Base-by-base conservation (phyloP, 1,139 yeast genomes). In the Diutina pseudorugosa region DNA sequence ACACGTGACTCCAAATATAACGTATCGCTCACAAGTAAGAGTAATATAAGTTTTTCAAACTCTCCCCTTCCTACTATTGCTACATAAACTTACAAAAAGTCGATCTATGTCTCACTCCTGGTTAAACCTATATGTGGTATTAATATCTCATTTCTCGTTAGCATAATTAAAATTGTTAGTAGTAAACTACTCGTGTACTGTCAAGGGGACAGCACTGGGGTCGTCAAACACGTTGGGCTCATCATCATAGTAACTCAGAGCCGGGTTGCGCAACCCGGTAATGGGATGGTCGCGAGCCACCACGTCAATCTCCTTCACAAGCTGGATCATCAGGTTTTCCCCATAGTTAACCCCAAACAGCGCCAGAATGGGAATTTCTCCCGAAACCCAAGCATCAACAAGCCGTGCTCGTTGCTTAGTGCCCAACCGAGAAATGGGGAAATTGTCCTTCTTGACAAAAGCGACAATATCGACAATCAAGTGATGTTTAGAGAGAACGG, bases 401-500 rank as follows among this genome's bases (percentile, higher is more conserved):
- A 89, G 77, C 55, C 80, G 75, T 1, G 85, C 84, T 52, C 98
- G 74, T 67, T 89, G 95, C 63, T 81, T 83, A 53, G 82, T 82
- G 16, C 91, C 90, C 52, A 84, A 69, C 58, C 89, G 70, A 27
- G 93, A 86, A 49, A 77, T 72, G 1, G 90, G 91, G 57, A 84
- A 79, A 49, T 75, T 80, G 0, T 82, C 85, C 52, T 73, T 73
- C 53, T 78, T 80, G 53, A 87, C 81, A 65, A 91, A 93, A 0
- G 91, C 87, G 51, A 94, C 86, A 50, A 90, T 77, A 65, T 93
- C 97, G 48, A 90, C 73, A n/a, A 89, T 79, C 55, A 93, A 69
- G 59, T 90, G 95, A 64, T 91, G 96, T 58, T 80, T 85, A 57
- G 88, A 83, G 59, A 93, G 71, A 0, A 91, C 81, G 4, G 84